These are phyloP conservation scores for Pseudomicrostroma phylloplanum DNA, from an alignment of 1,284 basidiomycete species.

Conservation along the genomic window DNA sequence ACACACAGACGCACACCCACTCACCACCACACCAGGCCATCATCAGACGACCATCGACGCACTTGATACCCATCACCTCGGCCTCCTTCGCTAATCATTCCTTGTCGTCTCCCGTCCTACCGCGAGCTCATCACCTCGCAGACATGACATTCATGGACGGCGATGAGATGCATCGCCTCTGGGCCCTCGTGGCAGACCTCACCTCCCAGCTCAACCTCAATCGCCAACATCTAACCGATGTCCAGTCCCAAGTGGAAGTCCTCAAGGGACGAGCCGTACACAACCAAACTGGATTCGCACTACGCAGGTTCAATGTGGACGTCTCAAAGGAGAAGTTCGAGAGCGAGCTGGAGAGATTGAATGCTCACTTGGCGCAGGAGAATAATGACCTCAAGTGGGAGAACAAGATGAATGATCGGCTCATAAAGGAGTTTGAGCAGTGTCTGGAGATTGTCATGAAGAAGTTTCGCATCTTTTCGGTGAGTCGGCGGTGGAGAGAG, in stretches of 20 bases:
- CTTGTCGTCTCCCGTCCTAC: too few relatives aligned
- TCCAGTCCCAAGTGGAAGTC: conserved; percentile 68
- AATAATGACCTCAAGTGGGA: conserved; percentile 86
- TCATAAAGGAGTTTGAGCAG: conserved; percentile 88
- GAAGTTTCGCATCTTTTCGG: conserved; percentile 86
- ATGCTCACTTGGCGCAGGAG: conserved; percentile 84
- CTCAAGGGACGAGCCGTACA: conserved; percentile 75
- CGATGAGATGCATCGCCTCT: conserved; percentile 41
- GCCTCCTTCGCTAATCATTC: too few relatives aligned
- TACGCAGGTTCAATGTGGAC: conserved; percentile 88
- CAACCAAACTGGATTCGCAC: conserved; percentile 68
- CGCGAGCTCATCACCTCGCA: too few relatives aligned
- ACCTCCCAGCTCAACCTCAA: conserved; percentile 71
- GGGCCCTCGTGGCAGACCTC: conserved; percentile 46
- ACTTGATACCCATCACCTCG: too few relatives aligned
- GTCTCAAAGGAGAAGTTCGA: conserved; percentile 88
- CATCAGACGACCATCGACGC: too few relatives aligned
- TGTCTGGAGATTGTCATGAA: conserved; percentile 94
- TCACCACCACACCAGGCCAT: too few relatives aligned
- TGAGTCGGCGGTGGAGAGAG: conserved; percentile 53
- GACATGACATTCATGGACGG: conserved; percentile 30
- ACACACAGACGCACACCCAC: too few relatives aligned
- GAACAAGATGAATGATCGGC: conserved; percentile 79
- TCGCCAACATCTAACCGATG: conserved; percentile 66
- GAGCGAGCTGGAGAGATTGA: conserved; percentile 81